Evolutionary conservation across 2,329 filamentous ascomycete genomes (phyloP).

Genomic region (Lachnellula suecica): DNA sequence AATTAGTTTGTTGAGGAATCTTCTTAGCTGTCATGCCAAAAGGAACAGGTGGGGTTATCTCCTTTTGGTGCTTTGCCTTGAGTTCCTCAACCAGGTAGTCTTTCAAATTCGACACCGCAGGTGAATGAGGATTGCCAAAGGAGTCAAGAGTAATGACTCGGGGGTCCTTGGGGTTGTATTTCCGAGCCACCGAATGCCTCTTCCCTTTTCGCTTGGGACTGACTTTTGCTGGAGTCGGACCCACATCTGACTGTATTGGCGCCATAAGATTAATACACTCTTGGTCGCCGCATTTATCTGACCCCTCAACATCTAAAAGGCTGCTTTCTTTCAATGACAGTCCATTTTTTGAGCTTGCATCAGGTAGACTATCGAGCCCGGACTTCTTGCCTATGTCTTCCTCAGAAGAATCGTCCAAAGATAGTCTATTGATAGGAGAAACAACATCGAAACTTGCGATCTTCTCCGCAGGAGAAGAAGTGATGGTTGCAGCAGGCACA

Average conservation of each 20-base stretch:
- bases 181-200: constrained; percentile 35
- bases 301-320: not conserved
- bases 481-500: not conserved
- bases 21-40: constrained; percentile 67
- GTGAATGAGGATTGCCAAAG: constrained; percentile 62
- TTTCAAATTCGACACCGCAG: constrained; percentile 67
- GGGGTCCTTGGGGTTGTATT: constrained; percentile 53
- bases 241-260: constrained; percentile 8
- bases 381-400: not conserved
- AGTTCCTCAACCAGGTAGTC: constrained; percentile 78
- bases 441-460: constrained; percentile 1
- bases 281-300: constrained; percentile 11
- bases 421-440: constrained; percentile 10
- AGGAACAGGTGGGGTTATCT: constrained; percentile 29
- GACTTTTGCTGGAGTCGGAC: constrained; percentile 29
- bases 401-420: constrained; percentile 10
- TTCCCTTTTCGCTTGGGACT: constrained; percentile 23
- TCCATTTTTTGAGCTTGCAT: not conserved
- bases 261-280: constrained; percentile 2
- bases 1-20: constrained; percentile 81
- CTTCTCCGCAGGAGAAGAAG: not conserved
- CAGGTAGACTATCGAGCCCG: not conserved
- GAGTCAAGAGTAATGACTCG: constrained; percentile 89
- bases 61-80: constrained; percentile 50
- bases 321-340: not conserved